Conservation (phyloP, 345 rosid species). For the Citrus australasica region DNA sequence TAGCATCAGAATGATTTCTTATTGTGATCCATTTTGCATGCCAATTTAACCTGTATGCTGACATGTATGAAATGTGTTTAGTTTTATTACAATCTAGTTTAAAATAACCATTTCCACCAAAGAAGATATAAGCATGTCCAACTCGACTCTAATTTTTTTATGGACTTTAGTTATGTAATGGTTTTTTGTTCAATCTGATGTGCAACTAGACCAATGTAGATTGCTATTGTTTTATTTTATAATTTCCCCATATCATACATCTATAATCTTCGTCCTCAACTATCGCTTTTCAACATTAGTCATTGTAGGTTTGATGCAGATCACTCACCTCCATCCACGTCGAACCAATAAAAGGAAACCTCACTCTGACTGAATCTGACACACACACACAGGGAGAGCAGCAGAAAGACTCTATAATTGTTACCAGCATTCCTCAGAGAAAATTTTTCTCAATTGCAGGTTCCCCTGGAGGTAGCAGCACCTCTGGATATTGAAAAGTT, state of each 20-base stretch:
- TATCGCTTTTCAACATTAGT: neutral
- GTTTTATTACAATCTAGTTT: neutral
- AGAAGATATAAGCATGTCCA: neutral
- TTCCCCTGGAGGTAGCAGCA: conserved; percentile 56
- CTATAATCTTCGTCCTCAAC: neutral
- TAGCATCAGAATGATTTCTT: neutral
- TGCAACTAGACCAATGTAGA: neutral
- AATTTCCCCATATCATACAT: neutral
- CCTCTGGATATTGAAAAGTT: conserved; percentile 51
- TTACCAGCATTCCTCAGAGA: conserved; percentile 2
- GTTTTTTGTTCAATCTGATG: neutral
- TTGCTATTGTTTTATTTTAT: neutral
- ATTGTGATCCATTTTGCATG: neutral
- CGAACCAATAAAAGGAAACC: neutral
- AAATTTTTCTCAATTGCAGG: conserved; percentile 41
- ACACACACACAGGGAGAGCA: neutral
- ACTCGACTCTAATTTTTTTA: neutral
- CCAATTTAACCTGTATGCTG: neutral
- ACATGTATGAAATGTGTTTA: neutral
- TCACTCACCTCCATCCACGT: neutral
- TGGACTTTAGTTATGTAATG: neutral
- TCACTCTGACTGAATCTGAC: neutral
- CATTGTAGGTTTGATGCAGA: neutral
- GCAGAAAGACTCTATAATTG: neutral
- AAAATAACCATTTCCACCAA: neutral